Base-by-base conservation (phyloP, 2,329 filamentous ascomycete species). In the Amesomyces nigricolor region DNA sequence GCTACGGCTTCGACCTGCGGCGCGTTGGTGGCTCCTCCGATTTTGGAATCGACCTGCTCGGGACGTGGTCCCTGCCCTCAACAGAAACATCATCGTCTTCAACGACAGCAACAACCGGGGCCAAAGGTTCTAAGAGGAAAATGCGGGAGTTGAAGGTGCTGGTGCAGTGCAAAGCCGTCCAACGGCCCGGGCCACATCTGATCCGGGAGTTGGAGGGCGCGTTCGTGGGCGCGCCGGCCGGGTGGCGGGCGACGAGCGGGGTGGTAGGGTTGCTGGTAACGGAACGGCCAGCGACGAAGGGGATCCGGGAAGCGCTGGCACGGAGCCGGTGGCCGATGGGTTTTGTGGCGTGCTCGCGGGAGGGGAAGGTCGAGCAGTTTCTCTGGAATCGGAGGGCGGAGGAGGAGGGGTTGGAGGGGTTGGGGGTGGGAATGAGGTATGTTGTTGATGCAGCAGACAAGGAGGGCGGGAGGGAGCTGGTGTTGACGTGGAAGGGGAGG, bases 131-230 rank as follows among this genome's bases (percentile, higher is more conserved):
- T n/a, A n/a, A n/a, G 22, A 26, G 13, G 2, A 22, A 13, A 4
- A 13, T 1, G n/a, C 1, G 14, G 1, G 26, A 73, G 1, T 63
- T 83, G 35, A 75, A 72, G 47, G 73, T 81, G 6, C 64, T 83
- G 13, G 57, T 80, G 1, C 88, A 92, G 68, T 92, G 89, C 76
- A 94, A 92, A 69, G 80, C 78, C 1, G 74, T 79, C 16, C 71
- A 73, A 54, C 73, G 75, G 45, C 68, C 76, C 11, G 75, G 81
- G 0, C 88, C 88, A 0, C 72, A 77, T 32, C 73, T 83, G 46
- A 72, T 89, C 8, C 80, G 88, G n/a, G 88, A 92, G 71, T 77
- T 92, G 3, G 88, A 90, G 66, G 92, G 92, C 3, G 82, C 89
- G 0, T 87, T 94, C 65, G 77, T 78, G 1, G 85, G 83, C 11